phyloP scores from a whole-genome alignment of 306 rosid species.

The cucumber (Cucumis sativus) region DNA sequence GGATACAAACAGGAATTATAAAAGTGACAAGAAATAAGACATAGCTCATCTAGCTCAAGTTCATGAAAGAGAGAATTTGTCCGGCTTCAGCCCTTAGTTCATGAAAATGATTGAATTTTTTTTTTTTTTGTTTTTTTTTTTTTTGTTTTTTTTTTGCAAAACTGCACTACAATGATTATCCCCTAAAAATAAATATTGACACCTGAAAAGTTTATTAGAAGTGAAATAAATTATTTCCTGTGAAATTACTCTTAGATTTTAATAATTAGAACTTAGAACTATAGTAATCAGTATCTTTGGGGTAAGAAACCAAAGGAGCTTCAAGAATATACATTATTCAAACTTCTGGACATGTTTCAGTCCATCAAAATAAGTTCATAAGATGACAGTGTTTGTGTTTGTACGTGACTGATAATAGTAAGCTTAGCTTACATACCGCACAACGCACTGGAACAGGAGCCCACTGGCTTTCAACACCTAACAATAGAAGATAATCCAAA shows the following conservation, averaged over 20 bases:
- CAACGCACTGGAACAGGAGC: constrained; percentile 79
- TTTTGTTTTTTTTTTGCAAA: background rate
- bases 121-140: background rate
- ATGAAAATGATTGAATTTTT: background rate
- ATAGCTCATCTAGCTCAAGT: background rate
- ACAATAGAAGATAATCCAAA: constrained; percentile 68
- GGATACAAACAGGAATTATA: background rate
- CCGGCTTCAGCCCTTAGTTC: background rate
- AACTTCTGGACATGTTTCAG: background rate
- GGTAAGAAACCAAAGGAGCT: background rate
- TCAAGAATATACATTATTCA: background rate
- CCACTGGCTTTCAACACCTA: constrained; percentile 94
- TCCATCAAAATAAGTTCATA: background rate
- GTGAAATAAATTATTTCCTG: background rate
- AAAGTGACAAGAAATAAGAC: background rate
- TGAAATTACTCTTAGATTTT: background rate
- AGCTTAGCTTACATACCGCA: constrained; percentile 46
- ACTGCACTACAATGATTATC: background rate
- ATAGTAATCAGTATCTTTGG: background rate
- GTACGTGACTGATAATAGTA: background rate
- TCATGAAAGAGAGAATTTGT: background rate
- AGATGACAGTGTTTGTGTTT: background rate
- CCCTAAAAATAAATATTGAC: background rate
- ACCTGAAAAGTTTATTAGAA: background rate
- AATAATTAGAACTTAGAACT: background rate